Evolutionary conservation across 2,329 filamentous ascomycete species (phyloP).

Genomic region (Ophiostoma sp.): DNA sequence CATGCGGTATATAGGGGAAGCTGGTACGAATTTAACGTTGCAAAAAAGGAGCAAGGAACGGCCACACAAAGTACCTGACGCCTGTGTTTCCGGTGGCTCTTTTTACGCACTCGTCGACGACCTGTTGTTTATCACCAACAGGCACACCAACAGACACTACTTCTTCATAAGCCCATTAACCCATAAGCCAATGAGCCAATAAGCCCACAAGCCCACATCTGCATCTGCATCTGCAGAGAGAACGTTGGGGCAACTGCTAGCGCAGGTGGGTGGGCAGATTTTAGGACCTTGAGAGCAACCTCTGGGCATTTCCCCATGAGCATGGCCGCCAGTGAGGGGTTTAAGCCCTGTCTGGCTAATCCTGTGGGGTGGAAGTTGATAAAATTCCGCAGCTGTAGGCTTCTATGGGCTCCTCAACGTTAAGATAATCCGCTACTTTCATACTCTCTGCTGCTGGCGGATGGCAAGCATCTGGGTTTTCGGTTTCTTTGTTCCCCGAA

Average conservation of each 20-base stretch:
- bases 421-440: too few species aligned
- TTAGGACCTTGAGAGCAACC: not conserved
- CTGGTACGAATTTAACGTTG: not conserved
- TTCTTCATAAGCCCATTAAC: not conserved
- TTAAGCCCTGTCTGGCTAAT: conserved; percentile 13
- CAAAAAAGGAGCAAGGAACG: not conserved
- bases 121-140: not conserved
- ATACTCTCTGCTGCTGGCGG: too few species aligned
- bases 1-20: not conserved
- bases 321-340: not conserved
- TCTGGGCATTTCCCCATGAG: not conserved
- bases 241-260: not conserved
- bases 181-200: too few species aligned
- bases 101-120: not conserved
- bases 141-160: not conserved
- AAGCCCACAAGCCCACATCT: not conserved
- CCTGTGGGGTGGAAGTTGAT: not conserved
- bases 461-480: not conserved
- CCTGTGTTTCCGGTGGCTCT: not conserved
- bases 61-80: not conserved
- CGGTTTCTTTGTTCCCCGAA: not conserved
- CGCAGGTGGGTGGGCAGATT: not conserved
- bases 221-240: not conserved
- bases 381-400: not conserved
- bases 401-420: not conserved